Conservation (phyloP, 1,139 yeast species). For the Protomyces macrosporus region DNA sequence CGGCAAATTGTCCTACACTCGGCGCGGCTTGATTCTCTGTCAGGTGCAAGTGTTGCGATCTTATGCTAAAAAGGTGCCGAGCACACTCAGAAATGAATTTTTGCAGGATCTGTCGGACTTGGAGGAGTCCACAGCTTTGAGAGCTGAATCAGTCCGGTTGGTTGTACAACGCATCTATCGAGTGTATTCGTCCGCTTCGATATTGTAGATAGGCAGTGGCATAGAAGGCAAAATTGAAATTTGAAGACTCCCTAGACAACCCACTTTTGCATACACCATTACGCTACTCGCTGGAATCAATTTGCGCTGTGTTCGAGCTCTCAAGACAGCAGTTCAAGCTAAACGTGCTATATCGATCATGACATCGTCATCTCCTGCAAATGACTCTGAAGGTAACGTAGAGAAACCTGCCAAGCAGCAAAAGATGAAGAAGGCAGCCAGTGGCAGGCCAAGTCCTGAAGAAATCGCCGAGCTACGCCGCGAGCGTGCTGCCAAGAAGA, state of each 20-base stretch:
- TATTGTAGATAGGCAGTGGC: neutral
- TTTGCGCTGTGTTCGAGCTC: too few species aligned
- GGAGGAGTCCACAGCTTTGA: conserved; percentile 30
- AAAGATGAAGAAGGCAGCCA: too few species aligned
- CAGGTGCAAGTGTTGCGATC: conserved; percentile 33
- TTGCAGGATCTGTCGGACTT: conserved; percentile 32
- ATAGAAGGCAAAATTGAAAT: too few species aligned
- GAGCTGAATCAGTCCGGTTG: conserved; percentile 28
- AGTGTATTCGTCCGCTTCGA: conserved; percentile 26
- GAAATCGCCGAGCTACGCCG: conserved; percentile 5
- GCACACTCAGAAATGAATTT: conserved; percentile 31
- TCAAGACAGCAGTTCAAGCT: too few species aligned
- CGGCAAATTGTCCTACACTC: conserved; percentile 32
- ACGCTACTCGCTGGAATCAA: too few species aligned
- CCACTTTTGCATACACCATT: too few species aligned
- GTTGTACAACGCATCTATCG: conserved; percentile 33
- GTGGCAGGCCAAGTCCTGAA: neutral
- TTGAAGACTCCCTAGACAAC: too few species aligned
- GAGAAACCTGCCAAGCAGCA: neutral
- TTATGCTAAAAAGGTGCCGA: conserved; percentile 27
- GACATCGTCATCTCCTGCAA: too few species aligned
- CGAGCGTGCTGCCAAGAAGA: neutral
- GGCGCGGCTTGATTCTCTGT: conserved; percentile 34
- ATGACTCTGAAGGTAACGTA: too few species aligned
- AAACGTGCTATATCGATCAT: too few species aligned